A percentile compares a stretch with the other conserved stretches of the same genome.
These are phyloP conservation scores for Salvia sclarea DNA, from an alignment of 305 asterid species.

Conservation along the genomic window DNA sequence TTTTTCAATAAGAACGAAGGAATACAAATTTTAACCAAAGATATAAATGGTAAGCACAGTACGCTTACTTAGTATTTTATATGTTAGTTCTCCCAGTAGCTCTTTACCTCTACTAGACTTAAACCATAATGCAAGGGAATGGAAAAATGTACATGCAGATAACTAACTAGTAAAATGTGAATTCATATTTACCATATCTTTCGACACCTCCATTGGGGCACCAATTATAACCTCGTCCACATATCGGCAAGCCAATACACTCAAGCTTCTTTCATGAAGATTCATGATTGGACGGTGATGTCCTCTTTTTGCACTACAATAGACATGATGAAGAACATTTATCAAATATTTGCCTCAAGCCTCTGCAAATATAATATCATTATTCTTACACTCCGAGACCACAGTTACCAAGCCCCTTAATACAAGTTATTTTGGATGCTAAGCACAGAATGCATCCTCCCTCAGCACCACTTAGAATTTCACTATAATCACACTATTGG, in stretches of 20 bases:
- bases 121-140: too few relatives aligned
- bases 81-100: too few relatives aligned
- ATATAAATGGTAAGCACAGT: not conserved
- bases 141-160: too few relatives aligned
- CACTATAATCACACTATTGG: slow-evolving; percentile 5
- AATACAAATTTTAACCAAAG: not conserved
- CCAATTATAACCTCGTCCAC: slow-evolving; percentile 94
- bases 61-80: not conserved
- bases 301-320: slow-evolving; percentile 77
- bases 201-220: slow-evolving; percentile 90
- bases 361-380: not conserved
- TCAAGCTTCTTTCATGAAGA: slow-evolving; percentile 93
- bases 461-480: not conserved
- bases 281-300: slow-evolving; percentile 95
- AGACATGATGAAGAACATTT: slow-evolving; percentile 33
- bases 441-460: not conserved
- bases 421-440: not conserved
- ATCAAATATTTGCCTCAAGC: slow-evolving; percentile 22
- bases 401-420: slow-evolving; percentile 8
- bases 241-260: slow-evolving; percentile 90
- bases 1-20: slow-evolving; percentile 6
- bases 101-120: too few relatives aligned
- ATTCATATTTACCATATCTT: slow-evolving; percentile 68
- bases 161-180: slow-evolving; percentile 14
- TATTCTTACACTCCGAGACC: slow-evolving; percentile 13